Evolutionary conservation across 768 basidiomycete species (phyloP), one percentile per base, ranked within the genome.

Genomic region (Mycena polygramma): DNA sequence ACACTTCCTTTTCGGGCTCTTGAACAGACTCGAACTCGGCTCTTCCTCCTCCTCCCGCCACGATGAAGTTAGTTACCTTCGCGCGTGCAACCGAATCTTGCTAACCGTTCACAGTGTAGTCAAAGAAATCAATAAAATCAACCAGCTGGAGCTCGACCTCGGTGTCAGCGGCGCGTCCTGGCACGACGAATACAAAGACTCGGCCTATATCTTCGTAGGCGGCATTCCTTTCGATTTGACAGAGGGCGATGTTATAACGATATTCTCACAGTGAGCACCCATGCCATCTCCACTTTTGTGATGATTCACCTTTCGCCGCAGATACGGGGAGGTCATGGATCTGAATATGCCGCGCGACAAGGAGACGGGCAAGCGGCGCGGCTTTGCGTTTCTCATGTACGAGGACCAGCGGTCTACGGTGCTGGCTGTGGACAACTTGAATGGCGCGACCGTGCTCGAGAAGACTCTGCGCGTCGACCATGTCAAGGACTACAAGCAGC

Each of bases 111-210:
- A 2, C 81, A 97, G 96, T 78, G 94, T 97, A 17, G 94, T 98
- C 11, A 91, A 91, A 58, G 96, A 98, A 85, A 98, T 99, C 66
- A 92, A 92, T 77, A 90, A 91, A 77, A 98, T 99, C 67, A 99
- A 99, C 77, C 90, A 96, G 75, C 87, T 87, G 11, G 97, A 98
- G 79, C 88, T 99, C 8, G 91, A 94, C 36, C 83, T 96, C 13
- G 95, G 94, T 6, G 78, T 86, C 30, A 84, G 85, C 60, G 90
- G 88, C 73, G 89, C 87, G 55, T 94, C 92, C 57, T 99, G 97
- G 97, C 97, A 99, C 75, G 96, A 98, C 76, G 94, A 98, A 76
- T 98, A 97, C 83, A 97, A 94, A 81, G 97, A 98, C 80, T 98
- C 96, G 54, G 98, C 98, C 19, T 98, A 99, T 81, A 86, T 99